A percentile compares a stretch with the other conserved stretches of the same genome.
These are phyloP conservation scores for Eudorina sp. DNA, from an alignment of 139 green algal species.

Conservation along the genomic window DNA sequence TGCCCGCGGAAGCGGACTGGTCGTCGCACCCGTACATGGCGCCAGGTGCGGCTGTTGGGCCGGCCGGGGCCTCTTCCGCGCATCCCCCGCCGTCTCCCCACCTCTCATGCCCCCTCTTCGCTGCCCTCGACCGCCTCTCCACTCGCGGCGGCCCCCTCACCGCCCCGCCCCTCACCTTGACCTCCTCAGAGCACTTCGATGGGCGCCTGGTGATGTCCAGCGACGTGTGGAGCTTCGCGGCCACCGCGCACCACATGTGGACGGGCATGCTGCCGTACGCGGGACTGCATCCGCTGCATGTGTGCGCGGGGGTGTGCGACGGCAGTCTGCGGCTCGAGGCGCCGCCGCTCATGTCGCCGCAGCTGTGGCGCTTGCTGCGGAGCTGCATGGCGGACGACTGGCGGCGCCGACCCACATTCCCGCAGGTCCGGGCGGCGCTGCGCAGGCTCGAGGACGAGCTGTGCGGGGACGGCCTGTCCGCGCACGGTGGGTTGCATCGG, in stretches of 20 bases:
- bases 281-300: background rate
- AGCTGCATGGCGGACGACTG: background rate
- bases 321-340: background rate
- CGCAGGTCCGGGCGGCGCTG: background rate
- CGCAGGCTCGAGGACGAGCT: background rate
- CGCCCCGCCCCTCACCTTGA: background rate
- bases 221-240: constrained; percentile 3
- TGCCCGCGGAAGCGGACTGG: background rate
- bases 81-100: too few relatives aligned
- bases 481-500: too few relatives aligned
- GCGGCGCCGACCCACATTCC: background rate
- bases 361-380: background rate
- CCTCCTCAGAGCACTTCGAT: background rate
- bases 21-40: background rate
- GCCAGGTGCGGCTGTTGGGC: background rate
- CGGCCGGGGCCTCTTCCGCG: too few relatives aligned
- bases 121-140: too few relatives aligned
- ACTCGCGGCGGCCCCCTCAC: background rate
- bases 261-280: background rate
- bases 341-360: background rate
- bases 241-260: background rate
- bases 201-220: background rate
- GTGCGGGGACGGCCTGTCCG: too few relatives aligned
- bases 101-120: too few relatives aligned
- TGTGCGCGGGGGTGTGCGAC: background rate